phyloP scores from a whole-genome alignment of 1,139 yeast species.

The Geotrichum histeridarum region DNA sequence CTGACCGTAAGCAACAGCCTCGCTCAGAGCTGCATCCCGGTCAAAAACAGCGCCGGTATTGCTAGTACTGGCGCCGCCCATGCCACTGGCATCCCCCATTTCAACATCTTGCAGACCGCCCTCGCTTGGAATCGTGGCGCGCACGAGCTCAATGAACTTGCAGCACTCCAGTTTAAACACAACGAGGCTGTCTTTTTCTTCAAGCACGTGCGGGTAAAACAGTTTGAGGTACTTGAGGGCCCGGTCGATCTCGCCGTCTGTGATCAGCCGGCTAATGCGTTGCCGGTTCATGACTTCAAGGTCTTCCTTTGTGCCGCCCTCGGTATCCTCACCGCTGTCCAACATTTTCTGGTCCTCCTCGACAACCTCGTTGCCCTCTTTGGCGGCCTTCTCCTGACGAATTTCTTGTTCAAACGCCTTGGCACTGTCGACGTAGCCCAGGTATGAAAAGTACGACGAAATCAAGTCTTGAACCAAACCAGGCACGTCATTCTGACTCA shows the following conservation, averaged over 20 bases:
- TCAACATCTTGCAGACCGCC: constrained; percentile 2
- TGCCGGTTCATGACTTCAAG: constrained; percentile 44
- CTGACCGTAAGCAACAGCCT: constrained; percentile 47
- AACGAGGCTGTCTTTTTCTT: constrained; percentile 39
- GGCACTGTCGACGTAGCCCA: constrained; percentile 67
- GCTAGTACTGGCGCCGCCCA: constrained; percentile 8
- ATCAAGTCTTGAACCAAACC: constrained; percentile 53
- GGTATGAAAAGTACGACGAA: constrained; percentile 63
- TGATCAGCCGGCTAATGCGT: constrained; percentile 44
- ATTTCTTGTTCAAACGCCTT: constrained; percentile 51
- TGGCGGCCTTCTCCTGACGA: not conserved
- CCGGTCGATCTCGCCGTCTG: constrained; percentile 46
- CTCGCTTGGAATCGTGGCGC: constrained; percentile 16
- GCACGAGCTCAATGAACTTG: constrained; percentile 46
- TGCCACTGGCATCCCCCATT: constrained; percentile 14
- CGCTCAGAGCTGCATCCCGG: constrained; percentile 31
- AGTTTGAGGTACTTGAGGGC: constrained; percentile 44
- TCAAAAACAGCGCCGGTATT: not conserved
- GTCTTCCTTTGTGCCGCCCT: constrained; percentile 15
- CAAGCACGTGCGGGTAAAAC: constrained; percentile 47
- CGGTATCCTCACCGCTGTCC: constrained; percentile 6
- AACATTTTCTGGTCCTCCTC: constrained; percentile 14
- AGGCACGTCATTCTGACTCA: constrained; percentile 33
- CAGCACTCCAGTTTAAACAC: constrained; percentile 53
- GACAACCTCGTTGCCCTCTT: not conserved